Conservation (phyloP, 2,329 filamentous ascomycete genomes). For the Cladosporium sp. region DNA sequence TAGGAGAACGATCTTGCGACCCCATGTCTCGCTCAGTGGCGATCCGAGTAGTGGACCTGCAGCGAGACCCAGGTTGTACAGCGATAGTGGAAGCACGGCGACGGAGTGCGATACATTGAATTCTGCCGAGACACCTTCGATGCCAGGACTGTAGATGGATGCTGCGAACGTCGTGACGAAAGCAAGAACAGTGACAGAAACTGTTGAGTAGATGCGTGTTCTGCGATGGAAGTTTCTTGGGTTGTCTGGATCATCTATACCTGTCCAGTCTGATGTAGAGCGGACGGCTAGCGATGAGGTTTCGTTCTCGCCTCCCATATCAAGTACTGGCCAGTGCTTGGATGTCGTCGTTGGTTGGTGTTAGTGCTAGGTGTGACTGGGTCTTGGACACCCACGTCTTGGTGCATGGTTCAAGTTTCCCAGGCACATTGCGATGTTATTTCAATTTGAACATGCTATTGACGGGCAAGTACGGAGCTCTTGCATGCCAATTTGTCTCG, state of each 20-base stretch:
- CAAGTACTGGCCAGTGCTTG: background rate
- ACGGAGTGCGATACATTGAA: constrained; percentile 33
- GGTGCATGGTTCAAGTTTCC: background rate
- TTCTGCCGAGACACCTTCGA: constrained; percentile 26
- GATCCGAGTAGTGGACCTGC: constrained; percentile 40
- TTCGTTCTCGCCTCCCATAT: background rate
- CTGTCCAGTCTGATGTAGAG: constrained; percentile 30
- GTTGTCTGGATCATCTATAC: constrained; percentile 32
- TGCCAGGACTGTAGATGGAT: constrained; percentile 34
- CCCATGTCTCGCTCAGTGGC: constrained; percentile 40
- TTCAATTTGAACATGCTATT: background rate
- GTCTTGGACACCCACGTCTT: background rate
- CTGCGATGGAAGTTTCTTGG: constrained; percentile 34
- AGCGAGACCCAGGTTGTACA: constrained; percentile 41
- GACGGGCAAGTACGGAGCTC: background rate
- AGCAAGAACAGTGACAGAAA: constrained; percentile 32
- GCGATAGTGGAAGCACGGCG: constrained; percentile 38
- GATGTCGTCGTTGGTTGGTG: background rate
- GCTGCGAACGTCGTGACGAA: constrained; percentile 36
- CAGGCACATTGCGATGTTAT: background rate
- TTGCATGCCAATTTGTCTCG: background rate
- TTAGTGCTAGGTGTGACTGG: no score
- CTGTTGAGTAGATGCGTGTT: constrained; percentile 27
- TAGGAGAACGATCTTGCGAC: constrained; percentile 40
- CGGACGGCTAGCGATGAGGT: background rate